Conservation (phyloP, 352 stramenopile species). For the Pythium phragmiticola region DNA sequence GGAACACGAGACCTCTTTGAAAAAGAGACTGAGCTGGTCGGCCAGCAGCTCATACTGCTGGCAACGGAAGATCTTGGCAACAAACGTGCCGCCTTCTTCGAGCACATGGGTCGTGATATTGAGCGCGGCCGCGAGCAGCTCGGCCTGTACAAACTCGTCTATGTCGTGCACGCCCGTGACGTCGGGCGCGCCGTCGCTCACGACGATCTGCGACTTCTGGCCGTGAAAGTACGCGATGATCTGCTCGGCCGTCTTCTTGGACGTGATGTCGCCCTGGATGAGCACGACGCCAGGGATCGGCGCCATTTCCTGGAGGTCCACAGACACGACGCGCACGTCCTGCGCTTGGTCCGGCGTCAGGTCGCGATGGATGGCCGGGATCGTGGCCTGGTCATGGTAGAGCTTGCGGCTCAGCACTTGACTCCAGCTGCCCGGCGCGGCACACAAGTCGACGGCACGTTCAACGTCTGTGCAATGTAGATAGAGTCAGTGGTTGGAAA, state of each 20-base stretch:
- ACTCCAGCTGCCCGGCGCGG: conserved; percentile 97
- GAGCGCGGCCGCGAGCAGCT: conserved; percentile 73
- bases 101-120: conserved; percentile 82
- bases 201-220: conserved; percentile 94
- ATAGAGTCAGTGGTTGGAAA: background rate
- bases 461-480: conserved; percentile 57
- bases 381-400: conserved; percentile 39
- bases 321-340: conserved; percentile 90
- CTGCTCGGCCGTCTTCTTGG: conserved; percentile 64
- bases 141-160: conserved; percentile 80
- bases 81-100: conserved; percentile 68
- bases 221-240: conserved; percentile 71
- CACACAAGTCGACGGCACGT: conserved; percentile 97
- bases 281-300: conserved; percentile 87
- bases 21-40: conserved; percentile 68
- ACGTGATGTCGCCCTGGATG: conserved; percentile 82
- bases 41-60: conserved; percentile 77
- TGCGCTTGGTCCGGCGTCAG: conserved; percentile 27
- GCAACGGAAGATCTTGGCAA: conserved; percentile 85
- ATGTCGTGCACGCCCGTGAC: conserved; percentile 88
- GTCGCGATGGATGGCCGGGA: conserved; percentile 27
- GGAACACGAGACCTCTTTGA: conserved; percentile 69
- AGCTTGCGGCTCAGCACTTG: conserved; percentile 95
- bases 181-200: conserved; percentile 99
- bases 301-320: conserved; percentile 96